Evolutionary conservation across 768 basidiomycete species (phyloP).

Genomic region (Baorangia bicolor): DNA sequence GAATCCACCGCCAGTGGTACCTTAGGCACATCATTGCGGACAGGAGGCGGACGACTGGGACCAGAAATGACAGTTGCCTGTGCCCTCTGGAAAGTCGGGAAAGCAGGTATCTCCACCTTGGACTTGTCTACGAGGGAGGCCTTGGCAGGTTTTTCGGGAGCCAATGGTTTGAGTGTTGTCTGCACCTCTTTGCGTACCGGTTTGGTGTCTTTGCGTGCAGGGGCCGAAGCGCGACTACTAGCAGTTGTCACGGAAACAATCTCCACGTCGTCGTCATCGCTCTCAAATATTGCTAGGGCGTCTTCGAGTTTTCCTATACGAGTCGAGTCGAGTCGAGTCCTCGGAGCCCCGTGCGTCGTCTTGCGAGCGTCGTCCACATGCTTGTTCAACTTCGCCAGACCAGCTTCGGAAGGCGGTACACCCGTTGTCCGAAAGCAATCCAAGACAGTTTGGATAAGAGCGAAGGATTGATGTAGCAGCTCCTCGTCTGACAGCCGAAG

Average conservation of each 20-base stretch:
- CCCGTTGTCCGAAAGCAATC: conserved; percentile 68
- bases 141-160: conserved; percentile 17
- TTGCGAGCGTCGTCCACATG: conserved; percentile 60
- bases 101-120: conserved; percentile 37
- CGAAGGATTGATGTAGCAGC: conserved; percentile 83
- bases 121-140: conserved; percentile 23
- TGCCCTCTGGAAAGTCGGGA: conserved; percentile 45
- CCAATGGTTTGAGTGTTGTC: conserved; percentile 16
- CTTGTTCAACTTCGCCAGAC: conserved; percentile 65
- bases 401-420: conserved; percentile 52
- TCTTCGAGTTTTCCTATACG: conserved; percentile 68
- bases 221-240: conserved; percentile 11
- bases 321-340: conserved; percentile 51
- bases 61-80: conserved; percentile 29
- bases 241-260: conserved; percentile 42
- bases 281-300: conserved; percentile 62
- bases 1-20: conserved; percentile 11
- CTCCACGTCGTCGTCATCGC: conserved; percentile 60
- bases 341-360: conserved; percentile 42
- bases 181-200: conserved; percentile 20
- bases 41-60: conserved; percentile 33
- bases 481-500: conserved; percentile 91
- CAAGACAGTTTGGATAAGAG: conserved; percentile 77
- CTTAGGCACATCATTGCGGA: conserved; percentile 4
- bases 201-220: conserved; percentile 14